Evolutionary conservation across 345 rosid species (phyloP).

Genomic region (Rhodamnia rubescens): DNA sequence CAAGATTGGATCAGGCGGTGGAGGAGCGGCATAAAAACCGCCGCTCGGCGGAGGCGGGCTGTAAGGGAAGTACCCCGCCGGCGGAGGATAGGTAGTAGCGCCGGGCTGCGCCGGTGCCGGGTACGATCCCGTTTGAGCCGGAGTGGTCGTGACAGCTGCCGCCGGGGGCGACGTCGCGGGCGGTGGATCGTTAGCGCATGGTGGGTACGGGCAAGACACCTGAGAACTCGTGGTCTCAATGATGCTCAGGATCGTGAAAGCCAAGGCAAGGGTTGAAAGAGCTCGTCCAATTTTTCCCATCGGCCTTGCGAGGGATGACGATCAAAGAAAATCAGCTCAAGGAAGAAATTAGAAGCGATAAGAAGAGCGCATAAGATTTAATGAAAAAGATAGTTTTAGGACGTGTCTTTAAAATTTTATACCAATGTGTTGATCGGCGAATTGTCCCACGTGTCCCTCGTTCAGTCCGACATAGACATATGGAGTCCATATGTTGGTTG

Average conservation of each 20-base stretch:
- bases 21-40: not conserved
- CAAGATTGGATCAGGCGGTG: slow-evolving; percentile 3
- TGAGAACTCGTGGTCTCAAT: not conserved
- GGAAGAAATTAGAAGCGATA: not conserved
- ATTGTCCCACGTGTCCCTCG: not conserved
- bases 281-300: not conserved
- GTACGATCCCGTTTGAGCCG: not conserved
- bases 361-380: not conserved
- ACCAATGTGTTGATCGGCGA: not conserved
- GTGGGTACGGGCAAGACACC: not conserved
- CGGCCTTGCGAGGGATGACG: not conserved
- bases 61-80: not conserved
- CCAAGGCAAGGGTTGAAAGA: not conserved
- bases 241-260: not conserved
- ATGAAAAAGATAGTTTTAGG: too few relatives aligned
- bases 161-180: not conserved
- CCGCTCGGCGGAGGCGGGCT: not conserved
- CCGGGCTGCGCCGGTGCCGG: not conserved
- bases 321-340: not conserved
- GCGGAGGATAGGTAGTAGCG: not conserved
- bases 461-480: not conserved
- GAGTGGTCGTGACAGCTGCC: rapidly evolving
- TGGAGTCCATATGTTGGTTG: not conserved
- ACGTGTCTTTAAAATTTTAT: not conserved
- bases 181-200: not conserved